These are phyloP conservation scores for Coriaria nepalensis DNA, from an alignment of 306 rosid species.

Conservation along the genomic window DNA sequence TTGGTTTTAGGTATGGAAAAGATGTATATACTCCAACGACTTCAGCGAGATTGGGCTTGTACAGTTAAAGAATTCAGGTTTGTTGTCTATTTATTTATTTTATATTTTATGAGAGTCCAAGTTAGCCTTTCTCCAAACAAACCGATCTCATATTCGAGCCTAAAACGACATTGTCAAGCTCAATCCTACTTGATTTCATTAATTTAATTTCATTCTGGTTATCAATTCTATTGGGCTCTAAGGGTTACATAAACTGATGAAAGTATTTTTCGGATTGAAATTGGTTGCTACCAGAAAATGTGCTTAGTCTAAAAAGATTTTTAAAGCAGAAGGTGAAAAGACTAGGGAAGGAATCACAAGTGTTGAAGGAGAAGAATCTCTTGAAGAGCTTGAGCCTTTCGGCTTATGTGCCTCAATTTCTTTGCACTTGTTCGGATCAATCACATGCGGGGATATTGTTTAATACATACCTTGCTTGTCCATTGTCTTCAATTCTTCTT, in stretches of 20 bases:
- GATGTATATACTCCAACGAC: constrained; percentile 55
- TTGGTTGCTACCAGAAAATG: constrained; percentile 41
- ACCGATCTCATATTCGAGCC: no score
- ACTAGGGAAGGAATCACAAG: constrained; percentile 77
- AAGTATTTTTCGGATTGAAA: constrained; percentile 16
- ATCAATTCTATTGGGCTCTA: not conserved
- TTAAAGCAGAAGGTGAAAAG: constrained; percentile 64
- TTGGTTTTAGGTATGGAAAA: constrained; percentile 66
- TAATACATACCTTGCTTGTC: constrained; percentile 65
- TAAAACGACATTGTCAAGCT: no score
- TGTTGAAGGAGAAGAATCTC: constrained; percentile 66
- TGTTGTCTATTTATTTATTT: constrained; percentile 9
- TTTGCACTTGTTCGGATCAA: constrained; percentile 63
- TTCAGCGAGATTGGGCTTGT: constrained; percentile 79
- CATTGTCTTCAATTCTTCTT: constrained; percentile 66
- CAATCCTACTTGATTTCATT: not conserved
- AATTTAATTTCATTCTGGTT: constrained; percentile 11
- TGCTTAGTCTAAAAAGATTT: constrained; percentile 74
- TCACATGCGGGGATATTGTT: constrained; percentile 61
- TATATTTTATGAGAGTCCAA: not conserved
- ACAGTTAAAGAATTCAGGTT: constrained; percentile 63
- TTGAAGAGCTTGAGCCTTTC: constrained; percentile 49
- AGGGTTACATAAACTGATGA: constrained; percentile 21
- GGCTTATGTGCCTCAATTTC: constrained; percentile 62
- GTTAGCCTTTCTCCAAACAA: not conserved